Base-by-base conservation (phyloP, 1,284 basidiomycete species). In the Gymnopus androsaceus region DNA sequence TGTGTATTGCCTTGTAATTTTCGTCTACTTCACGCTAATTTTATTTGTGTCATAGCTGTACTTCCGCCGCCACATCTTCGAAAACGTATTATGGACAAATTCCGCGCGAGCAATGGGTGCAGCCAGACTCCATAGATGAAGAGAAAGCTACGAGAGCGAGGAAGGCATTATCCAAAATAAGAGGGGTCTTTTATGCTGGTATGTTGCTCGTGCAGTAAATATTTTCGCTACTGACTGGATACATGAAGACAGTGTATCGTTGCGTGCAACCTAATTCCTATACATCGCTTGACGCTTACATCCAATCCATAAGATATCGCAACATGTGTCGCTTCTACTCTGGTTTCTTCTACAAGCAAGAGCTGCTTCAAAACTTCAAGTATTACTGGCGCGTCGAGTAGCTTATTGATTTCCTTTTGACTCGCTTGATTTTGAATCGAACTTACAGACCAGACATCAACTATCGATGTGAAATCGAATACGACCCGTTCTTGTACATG, bases 301-400 rank as follows among this genome's bases (percentile, higher is more conserved):
- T 28, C 19, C 9, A 40, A 53, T 52, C 21, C 51, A n/a, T n/a
- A 15, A 41, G 49, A 14, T 54, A 42, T 44, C 65, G 72, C 70
- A 87, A 88, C 59, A 87, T 93, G 90, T 94, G 91, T 69, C 81
- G 92, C 37, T 95, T 88, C 73, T 90, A 94, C 66, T 90, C 88
- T 5, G 92, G 91, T 31, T 79, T 75, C 72, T 81, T 82, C 73
- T 82, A 75, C 74, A 64, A 74, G 60, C 76, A 79, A 64, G 73
- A 74, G 44, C 61, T 78, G 17, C 67, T 79, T 8, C 68, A 70
- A 34, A 63, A 72, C 44, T 79, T 77, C 63, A 78, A 81, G 60
- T 83, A 83, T 67, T 86, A 83, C 64, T 87, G 85, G 85, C 76
- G 85, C 11, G 76, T 87, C 44, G 85, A 87, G 75, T 76, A 47